These are phyloP conservation scores for Porphyra umbilicalis DNA, from an alignment of 31 red algal genomes.

Conservation along the genomic window DNA sequence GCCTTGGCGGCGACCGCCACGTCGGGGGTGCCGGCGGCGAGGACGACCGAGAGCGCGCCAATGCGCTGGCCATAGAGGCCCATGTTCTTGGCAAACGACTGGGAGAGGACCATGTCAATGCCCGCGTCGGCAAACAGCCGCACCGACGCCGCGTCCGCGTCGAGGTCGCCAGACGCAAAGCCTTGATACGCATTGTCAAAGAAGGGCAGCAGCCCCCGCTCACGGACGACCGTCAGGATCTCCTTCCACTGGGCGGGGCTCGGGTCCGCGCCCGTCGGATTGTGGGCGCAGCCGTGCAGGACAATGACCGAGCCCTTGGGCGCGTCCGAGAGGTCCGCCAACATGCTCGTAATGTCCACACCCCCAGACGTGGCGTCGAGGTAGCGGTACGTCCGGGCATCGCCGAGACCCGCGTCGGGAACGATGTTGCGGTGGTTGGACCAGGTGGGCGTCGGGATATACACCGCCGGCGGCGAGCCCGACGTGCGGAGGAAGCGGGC, in stretches of 20 bases:
- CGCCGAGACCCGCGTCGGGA: constrained; percentile 36
- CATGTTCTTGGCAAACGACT: constrained; percentile 95
- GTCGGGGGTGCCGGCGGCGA: constrained; percentile 1
- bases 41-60: constrained; percentile 57
- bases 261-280: constrained; percentile 92
- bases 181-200: constrained; percentile 99
- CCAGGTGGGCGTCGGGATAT: constrained; percentile 87
- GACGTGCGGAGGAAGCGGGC: constrained; percentile 1
- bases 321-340: constrained; percentile 52
- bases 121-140: constrained; percentile 63
- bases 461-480: constrained; percentile 14
- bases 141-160: constrained; percentile 48
- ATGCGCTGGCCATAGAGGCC: constrained; percentile 94
- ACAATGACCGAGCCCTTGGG: constrained; percentile 57
- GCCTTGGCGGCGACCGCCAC: neutral
- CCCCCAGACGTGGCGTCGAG: constrained; percentile 35
- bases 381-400: constrained; percentile 47
- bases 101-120: constrained; percentile 64
- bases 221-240: constrained; percentile 33
- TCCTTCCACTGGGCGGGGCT: constrained; percentile 43
- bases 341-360: constrained; percentile 46
- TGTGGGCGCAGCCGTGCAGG: constrained; percentile 96
- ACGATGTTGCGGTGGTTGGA: constrained; percentile 78
- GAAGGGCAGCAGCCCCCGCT: constrained; percentile 42
- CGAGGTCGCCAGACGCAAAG: constrained; percentile 78